These are phyloP conservation scores for Euphorbia celastroides DNA, from an alignment of 441 rosid species.

Conservation along the genomic window DNA sequence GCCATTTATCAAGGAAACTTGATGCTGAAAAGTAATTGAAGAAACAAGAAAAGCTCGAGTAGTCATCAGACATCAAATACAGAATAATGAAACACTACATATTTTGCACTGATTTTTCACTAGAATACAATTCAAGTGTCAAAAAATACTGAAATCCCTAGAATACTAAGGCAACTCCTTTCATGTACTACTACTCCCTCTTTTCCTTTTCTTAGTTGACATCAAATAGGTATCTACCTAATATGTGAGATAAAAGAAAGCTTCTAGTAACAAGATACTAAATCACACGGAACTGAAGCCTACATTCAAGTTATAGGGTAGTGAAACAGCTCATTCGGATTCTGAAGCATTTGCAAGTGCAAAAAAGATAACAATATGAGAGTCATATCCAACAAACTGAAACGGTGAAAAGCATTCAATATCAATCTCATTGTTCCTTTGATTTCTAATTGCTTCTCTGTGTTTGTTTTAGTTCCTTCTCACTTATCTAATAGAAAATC, in stretches of 20 bases:
- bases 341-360: not conserved
- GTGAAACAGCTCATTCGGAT: not conserved
- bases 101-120: no score
- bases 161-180: no score
- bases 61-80: not conserved
- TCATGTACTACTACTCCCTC: no score
- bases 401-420: no score
- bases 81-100: not conserved
- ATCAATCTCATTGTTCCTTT: no score
- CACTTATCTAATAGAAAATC: no score
- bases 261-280: no score
- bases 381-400: no score
- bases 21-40: not conserved
- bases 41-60: not conserved
- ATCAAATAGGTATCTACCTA: not conserved
- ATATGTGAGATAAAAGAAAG: not conserved
- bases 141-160: no score
- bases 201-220: not conserved
- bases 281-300: not conserved
- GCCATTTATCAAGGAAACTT: not conserved
- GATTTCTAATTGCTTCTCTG: no score
- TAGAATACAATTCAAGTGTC: no score
- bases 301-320: not conserved
- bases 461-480: no score
- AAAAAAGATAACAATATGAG: not conserved